A percentile compares a stretch with the other conserved stretches of the same genome.
Conservation (phyloP, 306 rosid genomes). For the Lagenaria siceraria region DNA sequence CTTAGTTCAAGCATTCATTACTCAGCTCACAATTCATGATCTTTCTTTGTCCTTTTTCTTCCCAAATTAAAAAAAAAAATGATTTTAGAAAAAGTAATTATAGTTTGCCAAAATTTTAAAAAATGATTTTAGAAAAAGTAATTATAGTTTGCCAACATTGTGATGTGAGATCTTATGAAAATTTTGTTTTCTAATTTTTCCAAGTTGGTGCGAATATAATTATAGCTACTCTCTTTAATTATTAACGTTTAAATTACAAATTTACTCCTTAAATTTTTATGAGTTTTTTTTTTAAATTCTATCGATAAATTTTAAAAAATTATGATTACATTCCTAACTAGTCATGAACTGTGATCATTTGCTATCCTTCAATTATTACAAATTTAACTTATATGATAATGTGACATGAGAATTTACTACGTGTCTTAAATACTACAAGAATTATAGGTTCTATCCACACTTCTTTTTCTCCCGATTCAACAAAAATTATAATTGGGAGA, state of each 20-base stretch:
- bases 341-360: too few relatives aligned
- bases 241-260: not conserved
- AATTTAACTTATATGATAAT: too few relatives aligned
- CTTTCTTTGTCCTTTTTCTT: not conserved
- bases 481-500: too few relatives aligned
- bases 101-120: not conserved
- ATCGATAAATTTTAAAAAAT: too few relatives aligned
- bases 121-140: too few relatives aligned
- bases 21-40: not conserved
- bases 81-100: not conserved
- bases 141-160: not conserved
- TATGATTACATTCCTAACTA: too few relatives aligned
- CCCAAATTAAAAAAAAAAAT: not conserved
- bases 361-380: too few relatives aligned
- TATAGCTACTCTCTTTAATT: not conserved
- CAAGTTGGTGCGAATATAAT: not conserved
- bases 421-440: too few relatives aligned
- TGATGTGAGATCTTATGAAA: too few relatives aligned
- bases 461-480: too few relatives aligned
- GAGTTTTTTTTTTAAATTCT: not conserved
- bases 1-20: not conserved
- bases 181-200: not conserved
- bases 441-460: too few relatives aligned
- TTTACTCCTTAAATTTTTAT: not conserved
- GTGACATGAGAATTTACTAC: too few relatives aligned